Evolutionary conservation across 78 protist species (phyloP).

Genomic region (Protostelium mycophagum): DNA sequence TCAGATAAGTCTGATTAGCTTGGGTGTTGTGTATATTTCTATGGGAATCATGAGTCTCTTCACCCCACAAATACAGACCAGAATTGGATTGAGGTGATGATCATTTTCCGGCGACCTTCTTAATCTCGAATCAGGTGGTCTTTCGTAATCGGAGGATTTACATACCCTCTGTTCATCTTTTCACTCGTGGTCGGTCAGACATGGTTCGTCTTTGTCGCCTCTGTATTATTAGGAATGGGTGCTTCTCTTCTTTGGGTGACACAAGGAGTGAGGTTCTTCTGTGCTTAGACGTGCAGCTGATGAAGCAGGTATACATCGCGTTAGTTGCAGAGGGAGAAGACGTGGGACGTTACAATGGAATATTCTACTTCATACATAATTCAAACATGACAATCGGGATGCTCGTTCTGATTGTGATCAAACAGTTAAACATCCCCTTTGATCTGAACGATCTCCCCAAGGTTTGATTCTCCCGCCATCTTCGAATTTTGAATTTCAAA

Average conservation of each 20-base stretch:
- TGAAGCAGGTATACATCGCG: background rate
- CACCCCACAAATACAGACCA: background rate
- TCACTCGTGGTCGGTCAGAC: background rate
- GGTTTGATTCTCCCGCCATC: background rate
- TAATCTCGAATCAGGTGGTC: background rate
- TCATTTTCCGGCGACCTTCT: background rate
- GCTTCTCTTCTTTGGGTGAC: background rate
- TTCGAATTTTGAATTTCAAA: background rate
- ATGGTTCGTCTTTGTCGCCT: background rate
- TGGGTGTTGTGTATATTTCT: background rate
- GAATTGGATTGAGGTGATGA: background rate
- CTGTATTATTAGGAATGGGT: background rate
- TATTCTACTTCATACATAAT: background rate
- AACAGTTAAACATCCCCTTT: background rate
- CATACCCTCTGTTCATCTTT: background rate
- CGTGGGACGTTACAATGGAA: background rate
- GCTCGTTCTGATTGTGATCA: background rate
- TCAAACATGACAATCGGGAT: background rate
- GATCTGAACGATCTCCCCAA: background rate
- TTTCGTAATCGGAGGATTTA: background rate
- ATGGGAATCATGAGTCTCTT: background rate
- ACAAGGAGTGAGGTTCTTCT: background rate
- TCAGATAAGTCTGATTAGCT: background rate
- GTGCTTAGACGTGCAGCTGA: background rate
- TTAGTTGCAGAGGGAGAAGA: background rate